Conservation (phyloP, 2,329 filamentous ascomycete genomes). For the Nannizziopsis arthrosporioides region DNA sequence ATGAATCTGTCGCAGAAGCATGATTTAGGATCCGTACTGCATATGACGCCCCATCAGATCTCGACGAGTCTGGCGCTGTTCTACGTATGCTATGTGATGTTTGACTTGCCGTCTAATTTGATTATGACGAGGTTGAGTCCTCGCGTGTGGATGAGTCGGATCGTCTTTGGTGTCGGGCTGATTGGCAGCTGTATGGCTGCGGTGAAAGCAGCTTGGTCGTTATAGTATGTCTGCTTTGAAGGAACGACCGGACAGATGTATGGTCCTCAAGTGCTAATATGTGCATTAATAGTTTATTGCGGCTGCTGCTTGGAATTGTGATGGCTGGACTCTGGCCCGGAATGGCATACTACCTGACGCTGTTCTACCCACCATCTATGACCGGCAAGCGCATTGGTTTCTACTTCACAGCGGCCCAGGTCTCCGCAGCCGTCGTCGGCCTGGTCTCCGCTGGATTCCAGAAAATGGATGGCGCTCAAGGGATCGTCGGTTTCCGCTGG, state of each 20-base stretch:
- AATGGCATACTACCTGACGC: constrained; percentile 83
- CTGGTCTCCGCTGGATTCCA: constrained; percentile 86
- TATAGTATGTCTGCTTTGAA: constrained; percentile 49
- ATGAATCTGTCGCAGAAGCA: constrained; percentile 67
- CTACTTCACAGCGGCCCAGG: constrained; percentile 80
- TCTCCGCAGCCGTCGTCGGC: constrained; percentile 79
- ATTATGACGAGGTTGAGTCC: constrained; percentile 78
- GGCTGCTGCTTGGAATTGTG: constrained; percentile 72
- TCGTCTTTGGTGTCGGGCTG: constrained; percentile 74
- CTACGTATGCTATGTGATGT: constrained; percentile 84
- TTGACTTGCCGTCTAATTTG: constrained; percentile 79
- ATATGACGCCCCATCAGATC: constrained; percentile 61
- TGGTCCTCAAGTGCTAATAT: background rate
- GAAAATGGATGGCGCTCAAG: constrained; percentile 68
- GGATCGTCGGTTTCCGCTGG: constrained; percentile 54
- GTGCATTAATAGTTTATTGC: constrained; percentile 50
- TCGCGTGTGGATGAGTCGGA: constrained; percentile 82
- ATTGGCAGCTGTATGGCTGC: constrained; percentile 76
- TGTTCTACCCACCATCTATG: constrained; percentile 80
- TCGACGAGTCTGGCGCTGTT: constrained; percentile 78
- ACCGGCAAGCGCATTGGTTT: constrained; percentile 79
- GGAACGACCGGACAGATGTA: too few relatives aligned
- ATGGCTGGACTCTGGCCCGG: constrained; percentile 93
- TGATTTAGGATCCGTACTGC: constrained; percentile 60
- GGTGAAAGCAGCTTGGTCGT: constrained; percentile 69